Evolutionary conservation across 257 asterid species (phyloP), one percentile per base, ranked within the genome.

Genomic region (Nicotiana otophora): DNA sequence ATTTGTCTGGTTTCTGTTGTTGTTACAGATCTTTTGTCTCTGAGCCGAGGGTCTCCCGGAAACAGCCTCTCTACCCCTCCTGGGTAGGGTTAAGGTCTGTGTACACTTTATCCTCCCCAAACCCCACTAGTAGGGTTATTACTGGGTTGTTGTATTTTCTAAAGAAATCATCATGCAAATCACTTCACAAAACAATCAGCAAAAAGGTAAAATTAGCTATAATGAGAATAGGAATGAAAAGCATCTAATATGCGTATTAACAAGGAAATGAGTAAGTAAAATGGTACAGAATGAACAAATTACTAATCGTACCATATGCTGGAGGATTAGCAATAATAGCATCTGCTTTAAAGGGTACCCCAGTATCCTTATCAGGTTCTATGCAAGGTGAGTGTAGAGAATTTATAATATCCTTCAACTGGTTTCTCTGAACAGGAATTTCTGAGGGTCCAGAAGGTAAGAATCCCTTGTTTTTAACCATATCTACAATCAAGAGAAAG

Each of bases 391-490:
- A 94, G 82, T 89, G 93, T 64, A 96, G 86, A 77, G 99, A 96
- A 87, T 87, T 60, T 87, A 96, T 94, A 70, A 96, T 92, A 84
- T 93, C 97, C 88, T 93, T 96, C 83, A 94, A 89, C 87, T 96
- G 99, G 65, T 90, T 94, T 85, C 98, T 86, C 80, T 94, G 98
- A 55, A 86, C 69, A 11, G 98, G 96, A 87, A 96, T 93, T 89
- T 96, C 99, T 83, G 98, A 96, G 78, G 98, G 99, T 82, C 97
- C 98, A 34, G 99, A 94, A 79, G 99, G 99, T 91, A 96, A 90
- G 86, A 96, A 94, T 19, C 99, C 99, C 89, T 96, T 96, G 90
- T 96, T 96, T 86, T 96, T 96, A 61, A 96, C 99, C 98, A 96
- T 96, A 88, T 94, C 98, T 96, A 92, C 86, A 82, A 68, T 19